Base-by-base conservation (phyloP, 1,284 basidiomycete genomes). In the Cerrena zonata region DNA sequence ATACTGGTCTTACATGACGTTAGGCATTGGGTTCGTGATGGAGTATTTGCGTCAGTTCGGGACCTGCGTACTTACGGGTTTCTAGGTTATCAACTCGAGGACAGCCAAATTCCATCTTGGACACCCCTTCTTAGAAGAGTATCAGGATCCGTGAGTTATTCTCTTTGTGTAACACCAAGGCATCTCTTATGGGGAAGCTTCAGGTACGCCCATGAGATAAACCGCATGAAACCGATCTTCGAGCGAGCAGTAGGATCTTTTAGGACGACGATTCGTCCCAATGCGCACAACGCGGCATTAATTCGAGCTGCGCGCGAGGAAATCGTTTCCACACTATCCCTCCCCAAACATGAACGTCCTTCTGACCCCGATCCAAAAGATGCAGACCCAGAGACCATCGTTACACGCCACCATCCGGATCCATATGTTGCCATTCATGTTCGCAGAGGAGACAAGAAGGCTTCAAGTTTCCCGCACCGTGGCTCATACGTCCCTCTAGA, bases 21-120 rank as follows among this genome's bases (percentile, higher is more conserved):
- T 55, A 84, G 82, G 60, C 82, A 85, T 58, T 85, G 82, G 82
- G 82, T 84, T 56, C 44, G 66, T 53, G n/a, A 21, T 24, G 38
- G 50, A 5, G 30, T n/a, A 19, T 45, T 3, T 38, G 22, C 5
- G 19, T 45, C 41, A 5, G 22, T n/a, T 13, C 13, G 24, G n/a
- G 19, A 50, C 26, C 30, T 18, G 23, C 25, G 23, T 49, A 39
- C 21, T 22, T 13, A 25, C 30, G 39, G 12, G 36, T n/a, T 49
- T 27, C 44, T 39, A 84, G 82, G 71, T 85, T 36, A 62, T 86
- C 43, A 84, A 75, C 55, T 78, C 81, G 2, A 71, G 75, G 41
- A 86, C 84, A 10, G 79, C 82, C 4, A 77, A 75, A 55, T 85
- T 74, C 58, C 84, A 86, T 59, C 71, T 86, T 43, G 76, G 77